Evolutionary conservation across 306 rosid species (phyloP).

Genomic region (Dalbergia cochinchinensis): DNA sequence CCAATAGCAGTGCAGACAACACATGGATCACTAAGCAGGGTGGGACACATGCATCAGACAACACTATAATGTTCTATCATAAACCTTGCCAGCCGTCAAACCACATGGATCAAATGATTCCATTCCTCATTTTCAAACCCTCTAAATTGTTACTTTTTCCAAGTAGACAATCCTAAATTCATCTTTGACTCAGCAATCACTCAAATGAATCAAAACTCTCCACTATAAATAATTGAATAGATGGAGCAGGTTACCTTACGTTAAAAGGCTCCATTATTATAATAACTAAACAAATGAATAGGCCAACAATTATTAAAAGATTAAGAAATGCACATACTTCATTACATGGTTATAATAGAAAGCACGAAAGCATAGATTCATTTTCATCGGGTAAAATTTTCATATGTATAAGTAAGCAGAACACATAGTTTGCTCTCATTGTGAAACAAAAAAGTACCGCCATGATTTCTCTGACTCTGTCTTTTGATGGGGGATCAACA

Average conservation of each 20-base stretch:
- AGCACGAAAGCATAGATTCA: background rate
- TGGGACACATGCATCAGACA: no score
- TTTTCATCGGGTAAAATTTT: background rate
- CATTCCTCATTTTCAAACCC: background rate
- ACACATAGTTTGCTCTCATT: constrained; percentile 24
- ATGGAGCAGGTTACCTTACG: background rate
- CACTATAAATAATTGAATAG: background rate
- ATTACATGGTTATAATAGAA: constrained; percentile 17
- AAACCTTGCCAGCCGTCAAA: no score
- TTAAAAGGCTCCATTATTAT: background rate
- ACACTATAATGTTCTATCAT: no score
- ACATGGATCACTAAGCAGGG: no score
- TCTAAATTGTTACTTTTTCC: background rate
- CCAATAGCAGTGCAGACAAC: background rate
- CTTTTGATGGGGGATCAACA: constrained; percentile 85
- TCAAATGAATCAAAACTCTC: constrained; percentile 26
- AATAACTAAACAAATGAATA: constrained; percentile 8
- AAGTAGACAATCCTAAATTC: background rate
- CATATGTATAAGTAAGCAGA: constrained; percentile 22
- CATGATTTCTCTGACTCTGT: constrained; percentile 55
- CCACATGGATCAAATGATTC: background rate
- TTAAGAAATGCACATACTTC: background rate
- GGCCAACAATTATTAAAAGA: background rate
- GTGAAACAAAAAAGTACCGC: constrained; percentile 61
- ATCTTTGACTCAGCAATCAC: background rate